Evolutionary conservation across 2,329 filamentous ascomycete genomes (phyloP), one percentile per base, ranked within the genome.

Genomic region (Xylariaceae sp.): DNA sequence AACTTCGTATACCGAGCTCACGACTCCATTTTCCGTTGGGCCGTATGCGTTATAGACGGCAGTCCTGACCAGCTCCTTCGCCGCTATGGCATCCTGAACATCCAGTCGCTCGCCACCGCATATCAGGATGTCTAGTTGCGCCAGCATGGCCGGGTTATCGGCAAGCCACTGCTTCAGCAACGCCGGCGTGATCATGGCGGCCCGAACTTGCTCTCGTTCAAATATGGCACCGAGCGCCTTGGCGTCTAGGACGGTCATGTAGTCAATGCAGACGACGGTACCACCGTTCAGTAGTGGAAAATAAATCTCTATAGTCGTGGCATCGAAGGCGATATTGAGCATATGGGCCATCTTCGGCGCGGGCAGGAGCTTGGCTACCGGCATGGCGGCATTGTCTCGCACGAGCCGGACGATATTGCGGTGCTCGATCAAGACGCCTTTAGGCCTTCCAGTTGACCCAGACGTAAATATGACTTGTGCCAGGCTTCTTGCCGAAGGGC

Each of bases 381-480:
- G n/a, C n/a, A n/a, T n/a, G n/a, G n/a, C n/a, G 15, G 33, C 14
- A 15, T 23, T 38, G 5, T 34, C n/a, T 31, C 13, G 23, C 16
- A 17, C 30, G 3, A 42, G 31, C n/a, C 34, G 40, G 7, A 42
- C 17, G 15, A 42, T 38, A 14, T 31, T 26, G 6, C 40, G 34
- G 15, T 42, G 40, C 12, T 30, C 27, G 16, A 42, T 31, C 31
- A 38, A 14, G 5, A 38, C 40, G 5, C 40, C 40, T 12, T 42
- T 42, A 4, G 40, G 35, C 16, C 27, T 38, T 8, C 35, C 35
- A 6, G 40, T 42, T 3, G 34, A 38, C n/a, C 40, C 40, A 2
- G 40, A 42, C 4, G 40, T 42, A 12, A 35, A 42, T n/a, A 38
- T 34, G 15, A 42, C 40, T 9, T 42, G 38, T 11, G 40, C 40